Conservation (phyloP, 352 stramenopile species). For the Pythium insidiosum region DNA sequence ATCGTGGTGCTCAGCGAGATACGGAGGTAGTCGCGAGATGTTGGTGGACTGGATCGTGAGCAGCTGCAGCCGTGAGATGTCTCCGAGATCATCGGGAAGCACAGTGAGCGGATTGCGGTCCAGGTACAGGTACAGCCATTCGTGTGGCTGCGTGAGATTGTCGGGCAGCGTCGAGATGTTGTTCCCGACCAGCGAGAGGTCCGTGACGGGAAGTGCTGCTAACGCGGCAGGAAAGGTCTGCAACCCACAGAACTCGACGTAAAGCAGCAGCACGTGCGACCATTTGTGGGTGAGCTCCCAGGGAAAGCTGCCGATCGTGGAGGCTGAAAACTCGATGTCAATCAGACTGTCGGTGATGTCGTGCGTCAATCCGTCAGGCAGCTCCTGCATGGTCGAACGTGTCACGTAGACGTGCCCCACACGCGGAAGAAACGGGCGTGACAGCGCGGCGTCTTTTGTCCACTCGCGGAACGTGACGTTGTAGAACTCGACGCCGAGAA, state of each 20-base stretch:
- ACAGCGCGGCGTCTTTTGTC: constrained; percentile 16
- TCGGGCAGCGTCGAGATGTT: constrained; percentile 25
- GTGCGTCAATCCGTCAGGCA: constrained; percentile 23
- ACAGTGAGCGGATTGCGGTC: constrained; percentile 21
- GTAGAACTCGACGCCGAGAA: constrained; percentile 36
- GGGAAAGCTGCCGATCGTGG: constrained; percentile 15
- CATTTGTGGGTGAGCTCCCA: constrained; percentile 22
- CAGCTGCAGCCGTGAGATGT: not conserved
- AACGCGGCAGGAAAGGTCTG: constrained; percentile 17
- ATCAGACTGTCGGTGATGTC: constrained; percentile 20
- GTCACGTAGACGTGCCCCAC: constrained; percentile 26
- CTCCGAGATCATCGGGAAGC: constrained; percentile 1
- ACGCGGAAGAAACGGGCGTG: constrained; percentile 11
- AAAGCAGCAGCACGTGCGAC: constrained; percentile 22
- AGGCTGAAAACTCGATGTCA: constrained; percentile 27
- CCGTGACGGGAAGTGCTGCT: constrained; percentile 15
- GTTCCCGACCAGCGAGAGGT: constrained; percentile 30
- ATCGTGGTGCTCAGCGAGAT: not conserved
- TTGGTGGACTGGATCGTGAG: constrained; percentile 7
- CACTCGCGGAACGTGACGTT: constrained; percentile 29
- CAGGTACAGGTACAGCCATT: constrained; percentile 27
- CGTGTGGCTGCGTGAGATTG: constrained; percentile 3
- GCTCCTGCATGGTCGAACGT: constrained; percentile 11
- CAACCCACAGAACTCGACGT: constrained; percentile 28
- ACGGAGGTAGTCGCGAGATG: constrained; percentile 4